Conservation (phyloP, 345 rosid species). For the Jatropha curcas region DNA sequence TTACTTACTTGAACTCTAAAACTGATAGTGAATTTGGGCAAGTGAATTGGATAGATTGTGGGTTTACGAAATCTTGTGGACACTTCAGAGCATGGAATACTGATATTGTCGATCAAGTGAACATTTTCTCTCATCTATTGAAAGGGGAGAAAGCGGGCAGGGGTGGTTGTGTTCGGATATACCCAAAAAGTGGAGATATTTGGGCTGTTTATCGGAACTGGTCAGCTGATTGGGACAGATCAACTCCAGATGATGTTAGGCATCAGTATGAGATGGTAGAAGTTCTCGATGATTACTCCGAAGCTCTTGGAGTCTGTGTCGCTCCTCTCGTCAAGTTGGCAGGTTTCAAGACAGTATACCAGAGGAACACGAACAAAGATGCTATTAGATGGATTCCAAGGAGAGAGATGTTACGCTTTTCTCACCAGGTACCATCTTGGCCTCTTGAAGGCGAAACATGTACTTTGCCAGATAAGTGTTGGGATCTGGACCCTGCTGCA, state of each 20-base stretch:
- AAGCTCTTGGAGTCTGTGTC: slow-evolving; percentile 86
- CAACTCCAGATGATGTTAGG: slow-evolving; percentile 79
- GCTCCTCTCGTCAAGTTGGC: slow-evolving; percentile 68
- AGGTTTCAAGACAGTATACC: slow-evolving; percentile 92
- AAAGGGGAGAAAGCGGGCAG: slow-evolving; percentile 87
- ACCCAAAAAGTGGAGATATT: slow-evolving; percentile 81
- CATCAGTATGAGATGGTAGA: slow-evolving; percentile 98
- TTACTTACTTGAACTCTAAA: slow-evolving; percentile 89
- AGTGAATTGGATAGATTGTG: slow-evolving; percentile 79
- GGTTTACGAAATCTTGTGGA: slow-evolving; percentile 96
- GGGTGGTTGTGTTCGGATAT: slow-evolving; percentile 97
- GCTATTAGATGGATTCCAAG: slow-evolving; percentile 86
- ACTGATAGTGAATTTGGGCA: slow-evolving; percentile 83
- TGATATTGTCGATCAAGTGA: slow-evolving; percentile 84
- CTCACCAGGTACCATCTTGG: slow-evolving; percentile 94
- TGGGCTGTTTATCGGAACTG: slow-evolving; percentile 96
- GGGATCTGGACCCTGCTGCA: slow-evolving; percentile 99
- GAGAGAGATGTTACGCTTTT: slow-evolving; percentile 86
- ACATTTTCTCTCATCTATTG: slow-evolving; percentile 88
- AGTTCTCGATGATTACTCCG: slow-evolving; percentile 86
- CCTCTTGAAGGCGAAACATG: slow-evolving; percentile 61
- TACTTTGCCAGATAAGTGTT: slow-evolving; percentile 69
- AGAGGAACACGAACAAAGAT: slow-evolving; percentile 48
- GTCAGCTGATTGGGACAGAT: slow-evolving; percentile 79
- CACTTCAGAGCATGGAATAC: slow-evolving; percentile 85